phyloP scores from a whole-genome alignment of 1,284 basidiomycete species.

The Leccinum angustisporum region DNA sequence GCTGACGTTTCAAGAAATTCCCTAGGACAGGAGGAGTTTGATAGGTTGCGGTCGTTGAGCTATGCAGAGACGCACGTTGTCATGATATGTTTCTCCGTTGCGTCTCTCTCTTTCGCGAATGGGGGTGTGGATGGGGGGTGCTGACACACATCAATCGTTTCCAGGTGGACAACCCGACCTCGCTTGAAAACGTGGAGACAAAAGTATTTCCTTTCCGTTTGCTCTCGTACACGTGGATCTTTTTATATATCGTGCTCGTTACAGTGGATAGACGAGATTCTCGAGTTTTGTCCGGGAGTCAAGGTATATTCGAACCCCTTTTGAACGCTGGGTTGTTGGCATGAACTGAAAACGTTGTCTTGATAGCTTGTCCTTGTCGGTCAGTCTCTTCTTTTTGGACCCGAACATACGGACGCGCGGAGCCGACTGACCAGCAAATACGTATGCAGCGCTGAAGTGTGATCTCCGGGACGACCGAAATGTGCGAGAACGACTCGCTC shows the following conservation, averaged over 20 bases:
- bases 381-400: conserved; percentile 40
- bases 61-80: conserved; percentile 96
- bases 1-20: conserved; percentile 32
- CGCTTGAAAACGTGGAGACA: conserved; percentile 89
- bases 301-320: conserved; percentile 52
- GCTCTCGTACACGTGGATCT: not conserved
- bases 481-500: conserved; percentile 66
- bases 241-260: not conserved
- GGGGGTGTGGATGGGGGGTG: too few relatives aligned
- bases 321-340: not conserved
- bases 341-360: conserved; percentile 10
- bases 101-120: conserved; percentile 23
- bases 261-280: conserved; percentile 86
- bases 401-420: not conserved
- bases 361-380: conserved; percentile 82
- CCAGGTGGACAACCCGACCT: conserved; percentile 87
- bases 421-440: conserved; percentile 11
- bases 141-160: not conserved
- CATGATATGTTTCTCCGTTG: conserved; percentile 90
- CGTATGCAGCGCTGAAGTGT: conserved; percentile 80
- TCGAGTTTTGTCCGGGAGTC: conserved; percentile 91
- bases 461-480: conserved; percentile 83
- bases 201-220: conserved; percentile 54
- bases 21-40: conserved; percentile 94
- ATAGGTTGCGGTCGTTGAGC: conserved; percentile 84